Conservation (phyloP, 78 protist genomes). For the Polysphondylium violaceum region DNA sequence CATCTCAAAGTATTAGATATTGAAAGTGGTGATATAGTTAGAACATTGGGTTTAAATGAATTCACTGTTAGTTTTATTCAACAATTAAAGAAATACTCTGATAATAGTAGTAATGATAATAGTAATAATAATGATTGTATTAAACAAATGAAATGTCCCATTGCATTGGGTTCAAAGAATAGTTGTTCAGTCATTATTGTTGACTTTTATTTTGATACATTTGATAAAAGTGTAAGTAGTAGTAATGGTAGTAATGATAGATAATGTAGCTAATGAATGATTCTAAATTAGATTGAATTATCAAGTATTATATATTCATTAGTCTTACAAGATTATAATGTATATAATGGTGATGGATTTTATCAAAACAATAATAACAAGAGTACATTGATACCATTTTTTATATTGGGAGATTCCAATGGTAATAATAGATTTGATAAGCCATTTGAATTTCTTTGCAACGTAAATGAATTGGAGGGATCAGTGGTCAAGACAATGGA, state of each 20-base stretch:
- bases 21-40: slow-evolving; percentile 10
- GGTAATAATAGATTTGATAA: slow-evolving; percentile 14
- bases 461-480: neutral
- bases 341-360: neutral
- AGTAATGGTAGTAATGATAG: neutral
- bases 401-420: slow-evolving; percentile 11
- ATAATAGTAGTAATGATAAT: neutral
- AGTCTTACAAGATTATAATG: neutral
- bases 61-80: neutral
- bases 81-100: slow-evolving; percentile 8
- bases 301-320: neutral
- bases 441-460: neutral
- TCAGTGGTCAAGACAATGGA: slow-evolving; percentile 4
- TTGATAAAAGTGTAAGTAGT: neutral
- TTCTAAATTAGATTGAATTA: neutral
- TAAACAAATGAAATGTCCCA: slow-evolving; percentile 24
- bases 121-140: neutral
- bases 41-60: neutral
- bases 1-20: slow-evolving; percentile 41
- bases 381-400: slow-evolving; percentile 15
- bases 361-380: neutral
- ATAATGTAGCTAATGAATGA: neutral
- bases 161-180: slow-evolving; percentile 37
- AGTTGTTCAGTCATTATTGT: slow-evolving; percentile 31
- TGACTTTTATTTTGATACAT: slow-evolving; percentile 26